Conservation (phyloP, 1,139 yeast genomes). For the Pichia kudriavzevii region DNA sequence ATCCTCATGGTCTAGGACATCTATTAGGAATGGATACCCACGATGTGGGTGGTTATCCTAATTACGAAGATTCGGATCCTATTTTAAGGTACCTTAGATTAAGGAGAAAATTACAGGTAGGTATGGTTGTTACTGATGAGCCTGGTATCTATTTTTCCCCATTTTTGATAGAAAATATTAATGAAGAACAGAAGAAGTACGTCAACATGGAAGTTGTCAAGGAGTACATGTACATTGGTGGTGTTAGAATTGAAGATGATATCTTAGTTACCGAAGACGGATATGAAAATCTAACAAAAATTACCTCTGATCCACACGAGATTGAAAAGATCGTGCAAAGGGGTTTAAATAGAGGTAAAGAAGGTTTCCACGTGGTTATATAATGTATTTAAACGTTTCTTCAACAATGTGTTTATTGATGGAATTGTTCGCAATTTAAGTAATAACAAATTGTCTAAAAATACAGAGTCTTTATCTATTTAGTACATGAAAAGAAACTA, state of each 20-base stretch:
- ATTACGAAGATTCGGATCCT: conserved; percentile 76
- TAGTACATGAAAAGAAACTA: too few relatives aligned
- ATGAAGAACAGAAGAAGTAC: conserved; percentile 49
- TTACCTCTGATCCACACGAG: conserved; percentile 80
- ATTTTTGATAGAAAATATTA: conserved; percentile 60
- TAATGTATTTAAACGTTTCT: too few relatives aligned
- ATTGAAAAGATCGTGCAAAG: conserved; percentile 66
- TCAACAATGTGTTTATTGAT: too few relatives aligned
- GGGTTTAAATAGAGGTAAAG: conserved; percentile 54
- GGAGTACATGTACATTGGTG: conserved; percentile 83
- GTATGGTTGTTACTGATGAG: conserved; percentile 90
- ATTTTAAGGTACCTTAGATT: conserved; percentile 70
- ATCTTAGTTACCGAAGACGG: conserved; percentile 72
- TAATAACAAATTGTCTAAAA: background rate
- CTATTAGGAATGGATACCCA: conserved; percentile 92
- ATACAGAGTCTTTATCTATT: background rate
- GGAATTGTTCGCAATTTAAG: too few relatives aligned
- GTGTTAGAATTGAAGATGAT: conserved; percentile 95
- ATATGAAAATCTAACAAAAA: conserved; percentile 68
- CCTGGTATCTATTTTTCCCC: conserved; percentile 93
- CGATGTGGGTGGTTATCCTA: conserved; percentile 85
- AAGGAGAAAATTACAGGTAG: conserved; percentile 60
- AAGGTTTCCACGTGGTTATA: conserved; percentile 56
- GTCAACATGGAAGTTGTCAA: conserved; percentile 61
- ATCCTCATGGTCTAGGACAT: conserved; percentile 95